phyloP scores from a whole-genome alignment of 805 yeast species.

The Yueomyces sp. region DNA sequence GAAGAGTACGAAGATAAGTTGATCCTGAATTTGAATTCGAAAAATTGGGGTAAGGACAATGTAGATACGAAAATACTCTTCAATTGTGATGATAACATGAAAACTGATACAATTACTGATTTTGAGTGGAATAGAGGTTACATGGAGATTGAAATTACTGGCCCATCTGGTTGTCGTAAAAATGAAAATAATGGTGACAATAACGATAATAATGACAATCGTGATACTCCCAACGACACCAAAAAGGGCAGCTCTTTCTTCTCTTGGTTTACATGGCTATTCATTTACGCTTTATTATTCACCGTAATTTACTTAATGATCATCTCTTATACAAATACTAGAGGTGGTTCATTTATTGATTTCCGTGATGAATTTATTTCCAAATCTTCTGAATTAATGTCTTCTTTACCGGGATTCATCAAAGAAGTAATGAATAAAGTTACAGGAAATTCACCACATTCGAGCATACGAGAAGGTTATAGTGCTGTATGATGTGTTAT shows the following conservation, averaged over 20 bases:
- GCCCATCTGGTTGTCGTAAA: conserved; percentile 34
- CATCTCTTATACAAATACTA: conserved; percentile 59
- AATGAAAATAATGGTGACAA: conserved; percentile 11
- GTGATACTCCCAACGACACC: conserved; percentile 14
- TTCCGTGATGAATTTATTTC: conserved; percentile 67
- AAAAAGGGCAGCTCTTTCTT: conserved; percentile 14
- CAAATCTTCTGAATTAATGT: conserved; percentile 41
- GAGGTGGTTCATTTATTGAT: conserved; percentile 53
- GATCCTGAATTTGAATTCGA: conserved; percentile 33
- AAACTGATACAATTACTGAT: conserved; percentile 17
- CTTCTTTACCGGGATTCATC: conserved; percentile 50
- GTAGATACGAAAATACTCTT: conserved; percentile 36
- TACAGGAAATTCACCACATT: conserved; percentile 33
- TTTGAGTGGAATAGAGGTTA: conserved; percentile 15
- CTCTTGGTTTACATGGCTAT: conserved; percentile 60
- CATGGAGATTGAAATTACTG: conserved; percentile 22
- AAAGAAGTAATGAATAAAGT: conserved; percentile 57
- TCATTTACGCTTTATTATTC: conserved; percentile 56
- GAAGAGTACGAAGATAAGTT: conserved; percentile 24
- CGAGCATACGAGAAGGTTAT: conserved; percentile 64
- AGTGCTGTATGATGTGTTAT: conserved; percentile 56
- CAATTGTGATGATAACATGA: conserved; percentile 31
- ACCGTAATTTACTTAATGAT: conserved; percentile 56
- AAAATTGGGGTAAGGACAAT: conserved; percentile 56
- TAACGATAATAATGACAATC: conserved; percentile 14